Evolutionary conservation across 2,329 filamentous ascomycete species (phyloP).

Genomic region (Aspergillus tanneri): DNA sequence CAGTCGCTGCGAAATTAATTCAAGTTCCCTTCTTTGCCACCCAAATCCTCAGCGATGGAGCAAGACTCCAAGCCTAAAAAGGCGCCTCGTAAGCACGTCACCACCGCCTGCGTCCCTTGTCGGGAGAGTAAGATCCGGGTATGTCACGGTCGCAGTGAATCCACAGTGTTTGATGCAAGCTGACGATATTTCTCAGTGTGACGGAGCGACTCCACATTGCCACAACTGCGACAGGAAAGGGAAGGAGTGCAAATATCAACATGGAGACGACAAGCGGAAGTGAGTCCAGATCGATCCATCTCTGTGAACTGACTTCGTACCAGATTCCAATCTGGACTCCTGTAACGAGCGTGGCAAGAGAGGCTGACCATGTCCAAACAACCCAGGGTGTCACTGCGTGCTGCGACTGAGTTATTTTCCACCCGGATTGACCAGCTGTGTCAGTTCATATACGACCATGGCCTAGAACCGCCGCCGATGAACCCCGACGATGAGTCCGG

Average conservation of each 20-base stretch:
- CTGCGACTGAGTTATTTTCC: slow-evolving; percentile 39
- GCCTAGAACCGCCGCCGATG: slow-evolving; percentile 42
- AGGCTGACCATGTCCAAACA: slow-evolving; percentile 12
- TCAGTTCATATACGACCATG: slow-evolving; percentile 44
- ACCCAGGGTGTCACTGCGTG: slow-evolving; percentile 37
- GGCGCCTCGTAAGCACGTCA: slow-evolving; percentile 44
- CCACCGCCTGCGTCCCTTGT: slow-evolving; percentile 47
- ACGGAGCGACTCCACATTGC: slow-evolving; percentile 39
- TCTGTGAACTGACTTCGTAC: background rate
- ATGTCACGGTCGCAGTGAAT: slow-evolving; percentile 12
- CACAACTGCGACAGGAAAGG: slow-evolving; percentile 41
- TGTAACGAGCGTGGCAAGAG: background rate
- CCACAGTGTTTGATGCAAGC: background rate
- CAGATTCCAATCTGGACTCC: background rate
- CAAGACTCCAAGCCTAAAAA: slow-evolving; percentile 30
- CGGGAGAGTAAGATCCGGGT: slow-evolving; percentile 49
- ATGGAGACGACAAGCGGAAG: slow-evolving; percentile 43
- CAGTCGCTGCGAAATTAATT: background rate
- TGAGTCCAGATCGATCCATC: slow-evolving; percentile 21
- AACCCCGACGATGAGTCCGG: slow-evolving; percentile 37
- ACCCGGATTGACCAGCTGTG: slow-evolving; percentile 39
- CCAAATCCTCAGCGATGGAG: slow-evolving; percentile 22
- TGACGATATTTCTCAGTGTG: slow-evolving; percentile 29
- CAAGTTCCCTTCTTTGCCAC: slow-evolving; percentile 1
- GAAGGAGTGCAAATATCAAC: slow-evolving; percentile 41